Conservation (phyloP, 805 yeast genomes). For the Teunomyces lycoperdinae region DNA sequence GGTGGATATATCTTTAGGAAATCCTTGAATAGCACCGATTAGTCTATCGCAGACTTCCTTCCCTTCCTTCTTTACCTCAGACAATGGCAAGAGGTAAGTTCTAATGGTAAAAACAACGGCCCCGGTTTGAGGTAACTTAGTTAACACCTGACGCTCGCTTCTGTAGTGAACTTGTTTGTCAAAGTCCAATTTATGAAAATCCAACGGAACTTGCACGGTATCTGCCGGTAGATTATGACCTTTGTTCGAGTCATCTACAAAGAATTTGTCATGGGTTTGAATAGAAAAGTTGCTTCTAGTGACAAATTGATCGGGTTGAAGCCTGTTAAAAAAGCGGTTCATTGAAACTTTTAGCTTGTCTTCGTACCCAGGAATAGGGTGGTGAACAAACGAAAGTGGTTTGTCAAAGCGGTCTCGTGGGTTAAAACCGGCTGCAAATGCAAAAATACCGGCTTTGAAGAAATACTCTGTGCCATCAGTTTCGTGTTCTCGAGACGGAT, state of each 20-base stretch:
- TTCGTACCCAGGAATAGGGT: conserved; percentile 43
- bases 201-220: conserved; percentile 21
- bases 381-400: conserved; percentile 38
- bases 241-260: conserved; percentile 39
- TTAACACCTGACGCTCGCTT: conserved; percentile 41
- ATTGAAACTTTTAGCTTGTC: conserved; percentile 36
- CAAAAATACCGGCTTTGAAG: conserved; percentile 44
- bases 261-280: conserved; percentile 34
- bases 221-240: conserved; percentile 34
- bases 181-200: conserved; percentile 34
- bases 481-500: conserved; percentile 25
- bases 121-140: conserved; percentile 35
- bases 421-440: conserved; percentile 45
- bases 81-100: conserved; percentile 38
- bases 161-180: conserved; percentile 38
- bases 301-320: conserved; percentile 36
- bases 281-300: conserved; percentile 41
- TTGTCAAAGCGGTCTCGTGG: conserved; percentile 36
- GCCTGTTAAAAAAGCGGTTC: conserved; percentile 39
- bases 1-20: conserved; percentile 54
- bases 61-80: conserved; percentile 29
- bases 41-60: conserved; percentile 47
- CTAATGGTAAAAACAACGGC: conserved; percentile 42
- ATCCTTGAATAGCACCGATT: conserved; percentile 59
- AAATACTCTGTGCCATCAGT: conserved; percentile 35